phyloP scores from a whole-genome alignment of 768 basidiomycete species.

The Phylloporus arenicola region DNA sequence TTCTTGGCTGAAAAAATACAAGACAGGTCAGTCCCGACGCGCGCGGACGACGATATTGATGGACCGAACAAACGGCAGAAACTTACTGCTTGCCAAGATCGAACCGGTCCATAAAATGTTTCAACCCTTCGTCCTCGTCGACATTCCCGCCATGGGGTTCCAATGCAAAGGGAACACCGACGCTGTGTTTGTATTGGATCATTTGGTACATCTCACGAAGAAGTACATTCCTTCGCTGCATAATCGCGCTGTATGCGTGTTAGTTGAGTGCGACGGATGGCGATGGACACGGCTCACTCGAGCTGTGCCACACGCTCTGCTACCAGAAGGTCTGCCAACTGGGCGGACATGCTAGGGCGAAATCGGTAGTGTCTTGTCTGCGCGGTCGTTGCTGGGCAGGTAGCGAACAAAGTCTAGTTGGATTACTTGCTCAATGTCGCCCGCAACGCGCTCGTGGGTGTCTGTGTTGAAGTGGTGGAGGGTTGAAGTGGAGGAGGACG shows the following conservation, averaged over 20 bases:
- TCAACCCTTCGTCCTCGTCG: constrained; percentile 38
- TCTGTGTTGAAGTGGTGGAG: background rate
- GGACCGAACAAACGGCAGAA: constrained; percentile 1
- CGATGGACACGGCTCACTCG: constrained; percentile 20
- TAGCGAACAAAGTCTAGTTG: background rate
- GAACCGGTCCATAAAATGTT: constrained; percentile 51
- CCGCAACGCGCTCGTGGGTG: constrained; percentile 7
- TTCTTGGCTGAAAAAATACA: constrained; percentile 31
- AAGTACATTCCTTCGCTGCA: constrained; percentile 61
- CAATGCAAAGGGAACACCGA: constrained; percentile 36
- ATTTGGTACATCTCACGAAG: constrained; percentile 68
- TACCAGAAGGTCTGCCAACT: constrained; percentile 32
- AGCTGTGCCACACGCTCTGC: constrained; percentile 33
- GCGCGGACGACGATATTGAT: background rate
- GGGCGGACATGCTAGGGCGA: constrained; percentile 19
- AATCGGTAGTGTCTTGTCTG: constrained; percentile 2
- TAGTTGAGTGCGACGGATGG: background rate
- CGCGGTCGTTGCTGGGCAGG: background rate
- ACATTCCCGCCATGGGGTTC: constrained; percentile 28
- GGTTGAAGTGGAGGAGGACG: background rate
- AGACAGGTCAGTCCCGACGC: constrained; percentile 6
- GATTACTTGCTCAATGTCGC: background rate
- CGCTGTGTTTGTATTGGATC: constrained; percentile 48
- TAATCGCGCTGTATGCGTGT: constrained; percentile 45
- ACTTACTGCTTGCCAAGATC: constrained; percentile 50